Evolutionary conservation across 2,329 filamentous ascomycete species (phyloP), one percentile per base, ranked within the genome.

Genomic region (Stachybotrys chlorohalonatus): DNA sequence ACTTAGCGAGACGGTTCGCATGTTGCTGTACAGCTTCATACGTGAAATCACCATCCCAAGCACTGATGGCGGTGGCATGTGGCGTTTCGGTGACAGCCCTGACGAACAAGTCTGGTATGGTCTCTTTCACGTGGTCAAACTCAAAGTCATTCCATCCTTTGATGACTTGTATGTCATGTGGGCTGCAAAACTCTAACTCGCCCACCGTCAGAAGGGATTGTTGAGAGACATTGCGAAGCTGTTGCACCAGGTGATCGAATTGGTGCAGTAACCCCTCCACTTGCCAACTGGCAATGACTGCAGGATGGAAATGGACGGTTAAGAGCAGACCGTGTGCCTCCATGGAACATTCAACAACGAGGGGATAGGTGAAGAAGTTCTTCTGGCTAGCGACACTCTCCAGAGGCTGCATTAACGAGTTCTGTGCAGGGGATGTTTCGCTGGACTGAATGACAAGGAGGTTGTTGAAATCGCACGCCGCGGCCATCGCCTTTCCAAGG

Each of bases 361-460:
- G 49, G 3, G 63, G 63, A 16, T 64, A 64, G 0, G 61, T 64
- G 32, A 64, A 63, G 51, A 63, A 64, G 13, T 53, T 48, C 36
- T 57, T 4, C 8, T 56, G 31, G 0, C 56, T 52, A 0, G 16
- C 16, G 1, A 62, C 53, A 2, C 55, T 48, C 11, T 61, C 56
- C 3, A 56, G 17, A 2, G 54, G 51, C 5, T 50, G 50, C 6
- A 63, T 36, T 5, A 57, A 11, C 8, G 9, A 11, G 15, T 52
- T 8, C 7, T 52, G 13, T 8, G 42, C 7, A 7, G 15, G 3
- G 17, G n/a, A n/a, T 5, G 16, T 32, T 13, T 58, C 53, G 1
- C 39, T 31, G 1, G 54, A 56, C 15, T 67, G 66, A 5, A 71
- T 62, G 9, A 69, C 65, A 7, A 70, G 54, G 13, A 69, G 36